Conservation (phyloP, 2,329 filamentous ascomycete genomes). For the Ophiocordyceps unilateralis region DNA sequence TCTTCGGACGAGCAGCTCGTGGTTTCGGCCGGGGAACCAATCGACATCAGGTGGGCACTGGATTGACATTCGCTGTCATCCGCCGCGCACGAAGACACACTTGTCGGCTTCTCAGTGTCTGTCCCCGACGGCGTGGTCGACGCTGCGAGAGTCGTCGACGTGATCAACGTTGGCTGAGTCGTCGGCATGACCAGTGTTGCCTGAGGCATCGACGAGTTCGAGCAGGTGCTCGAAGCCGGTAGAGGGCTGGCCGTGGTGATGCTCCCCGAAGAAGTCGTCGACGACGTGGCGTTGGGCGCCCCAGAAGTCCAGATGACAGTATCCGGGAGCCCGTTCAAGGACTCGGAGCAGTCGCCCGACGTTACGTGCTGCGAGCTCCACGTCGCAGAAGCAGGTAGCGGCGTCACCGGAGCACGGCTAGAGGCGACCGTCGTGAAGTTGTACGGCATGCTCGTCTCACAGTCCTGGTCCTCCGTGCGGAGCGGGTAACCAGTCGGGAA, state of each 20-base stretch:
- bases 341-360: slow-evolving; percentile 1
- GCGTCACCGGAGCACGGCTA: neutral
- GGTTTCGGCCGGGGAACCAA: neutral
- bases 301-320: neutral
- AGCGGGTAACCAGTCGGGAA: neutral
- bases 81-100: neutral
- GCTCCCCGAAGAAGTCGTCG: neutral
- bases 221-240: neutral
- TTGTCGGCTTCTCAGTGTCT: neutral
- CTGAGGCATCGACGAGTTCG: neutral
- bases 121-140: neutral
- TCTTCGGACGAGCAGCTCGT: neutral
- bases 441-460: neutral
- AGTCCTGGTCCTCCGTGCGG: neutral
- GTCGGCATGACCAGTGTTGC: neutral
- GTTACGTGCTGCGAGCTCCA: neutral
- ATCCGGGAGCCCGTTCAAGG: neutral
- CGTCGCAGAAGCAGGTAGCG: neutral
- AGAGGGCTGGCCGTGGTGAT: neutral
- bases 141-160: neutral
- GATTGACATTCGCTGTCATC: neutral
- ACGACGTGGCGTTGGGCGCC: neutral
- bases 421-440: neutral
- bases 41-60: neutral
- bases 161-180: neutral